Conservation (phyloP, 1,284 basidiomycete species). For the Ceratobasidium sp. region DNA sequence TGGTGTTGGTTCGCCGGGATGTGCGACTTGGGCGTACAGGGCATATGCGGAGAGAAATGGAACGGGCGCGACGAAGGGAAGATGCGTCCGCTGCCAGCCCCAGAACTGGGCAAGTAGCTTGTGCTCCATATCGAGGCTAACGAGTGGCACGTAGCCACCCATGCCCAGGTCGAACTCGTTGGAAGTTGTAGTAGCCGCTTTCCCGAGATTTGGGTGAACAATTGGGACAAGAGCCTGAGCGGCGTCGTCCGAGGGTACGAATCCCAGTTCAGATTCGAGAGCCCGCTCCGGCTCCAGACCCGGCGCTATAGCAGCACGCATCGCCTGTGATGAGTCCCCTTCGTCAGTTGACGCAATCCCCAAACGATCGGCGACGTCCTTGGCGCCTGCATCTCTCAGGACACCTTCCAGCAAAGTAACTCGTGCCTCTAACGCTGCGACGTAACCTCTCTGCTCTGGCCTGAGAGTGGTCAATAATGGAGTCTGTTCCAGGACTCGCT, state of each 20-base stretch:
- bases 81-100: conserved; percentile 41
- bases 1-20: conserved; percentile 29
- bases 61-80: conserved; percentile 29
- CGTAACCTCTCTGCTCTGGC: conserved; percentile 5
- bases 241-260: conserved; percentile 15
- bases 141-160: conserved; percentile 10
- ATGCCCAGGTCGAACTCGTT: conserved; percentile 28
- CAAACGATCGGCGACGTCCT: neutral
- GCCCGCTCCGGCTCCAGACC: neutral
- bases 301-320: too few relatives aligned
- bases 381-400: neutral
- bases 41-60: conserved; percentile 40
- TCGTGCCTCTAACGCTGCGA: conserved; percentile 12
- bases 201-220: neutral
- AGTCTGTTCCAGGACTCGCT: neutral
- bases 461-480: neutral
- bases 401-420: neutral
- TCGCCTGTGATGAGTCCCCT: neutral
- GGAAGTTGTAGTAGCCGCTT: neutral
- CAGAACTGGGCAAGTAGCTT: conserved; percentile 37
- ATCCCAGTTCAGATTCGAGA: neutral
- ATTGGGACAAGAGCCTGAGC: conserved; percentile 9
- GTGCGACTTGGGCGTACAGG: conserved; percentile 8
- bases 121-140: conserved; percentile 25
- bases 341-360: neutral